These are phyloP conservation scores for Nakaseomyces glabratus DNA, from an alignment of 1,139 yeast species.

Conservation along the genomic window DNA sequence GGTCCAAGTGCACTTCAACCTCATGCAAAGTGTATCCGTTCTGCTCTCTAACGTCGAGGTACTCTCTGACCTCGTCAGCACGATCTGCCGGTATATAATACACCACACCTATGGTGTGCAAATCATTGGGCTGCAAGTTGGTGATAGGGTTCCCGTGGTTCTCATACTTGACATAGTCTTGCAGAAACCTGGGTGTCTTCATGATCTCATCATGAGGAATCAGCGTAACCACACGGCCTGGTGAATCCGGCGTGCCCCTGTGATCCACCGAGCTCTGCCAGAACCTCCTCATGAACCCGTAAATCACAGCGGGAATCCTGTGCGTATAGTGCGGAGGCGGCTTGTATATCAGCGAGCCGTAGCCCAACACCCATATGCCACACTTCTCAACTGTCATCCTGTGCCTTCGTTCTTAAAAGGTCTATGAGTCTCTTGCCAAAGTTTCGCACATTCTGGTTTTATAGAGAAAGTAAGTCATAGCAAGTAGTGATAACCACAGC, in stretches of 20 bases:
- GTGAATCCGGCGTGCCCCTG: slow-evolving; percentile 74
- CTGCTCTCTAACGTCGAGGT: slow-evolving; percentile 75
- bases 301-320: slow-evolving; percentile 62
- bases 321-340: slow-evolving; percentile 72
- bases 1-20: slow-evolving; percentile 55
- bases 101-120: slow-evolving; percentile 72
- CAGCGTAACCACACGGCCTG: slow-evolving; percentile 84
- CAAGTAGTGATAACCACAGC: too few species aligned
- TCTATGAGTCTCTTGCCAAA: too few species aligned
- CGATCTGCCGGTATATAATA: slow-evolving; percentile 65
- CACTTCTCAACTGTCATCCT: slow-evolving; percentile 1
- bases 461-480: too few species aligned
- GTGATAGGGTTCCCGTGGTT: slow-evolving; percentile 1
- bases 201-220: slow-evolving; percentile 50
- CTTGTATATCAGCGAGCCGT: slow-evolving; percentile 83
- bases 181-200: slow-evolving; percentile 34
- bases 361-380: slow-evolving; percentile 76
- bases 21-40: slow-evolving; percentile 73
- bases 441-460: too few species aligned
- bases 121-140: slow-evolving; percentile 35
- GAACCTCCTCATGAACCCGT: slow-evolving; percentile 71
- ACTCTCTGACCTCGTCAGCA: slow-evolving; percentile 52
- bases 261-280: slow-evolving; percentile 92
- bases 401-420: too few species aligned
- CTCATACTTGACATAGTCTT: slow-evolving; percentile 31